Base-by-base conservation (phyloP, 371 early-diverging fungal species). In the Dichotomocladium elegans region DNA sequence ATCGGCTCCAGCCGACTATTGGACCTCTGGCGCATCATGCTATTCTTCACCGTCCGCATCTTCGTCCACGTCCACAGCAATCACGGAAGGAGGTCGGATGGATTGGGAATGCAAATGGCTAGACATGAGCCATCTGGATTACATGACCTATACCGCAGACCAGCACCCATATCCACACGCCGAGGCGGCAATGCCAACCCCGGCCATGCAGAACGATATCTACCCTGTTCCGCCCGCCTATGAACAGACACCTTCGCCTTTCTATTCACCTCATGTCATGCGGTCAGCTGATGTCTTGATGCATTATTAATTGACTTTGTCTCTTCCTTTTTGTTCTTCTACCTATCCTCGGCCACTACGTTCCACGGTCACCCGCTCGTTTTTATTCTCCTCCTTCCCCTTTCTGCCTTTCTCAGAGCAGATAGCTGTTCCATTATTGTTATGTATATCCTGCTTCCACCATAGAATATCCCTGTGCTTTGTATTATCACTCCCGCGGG, bases 251-350 rank as follows among this genome's bases (percentile, higher is more conserved):
- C 37, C 37, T 37, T n/a, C 37, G 21, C 17, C 37, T 7, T 37
- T 37, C 9, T 37, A 37, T 21, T n/a, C 37, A 37, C 37, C 37
- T 7, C n/a, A n/a, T 37, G 21, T 21, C 12, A 37, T 37, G 37
- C 37, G 37, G 21, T 21, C 37, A 7, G 10, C 57, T 15, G 57
- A 56, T 17, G 57, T 47, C 19, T 50, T 56, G 33, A 56, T 56
- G 37, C 40, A 56, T 42, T 49, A 49, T 17, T 56, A 49, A 48
- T 37, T n/a, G 37, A 15, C 4, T 1, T 21, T 21, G 21, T n/a
- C 37, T 2, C 34, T 37, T 9, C 17, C 4, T 9, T 15, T 15
- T 37, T 21, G 21, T 37, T 37, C 15, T 37, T 37, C 21, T 37
- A n/a, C n/a, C n/a, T n/a, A n/a, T n/a, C n/a, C n/a, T n/a, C n/a